A percentile compares a stretch with the other conserved stretches of the same genome.
Evolutionary conservation across 208 protist species (phyloP).

Genomic region (Trypanosoma avium): DNA sequence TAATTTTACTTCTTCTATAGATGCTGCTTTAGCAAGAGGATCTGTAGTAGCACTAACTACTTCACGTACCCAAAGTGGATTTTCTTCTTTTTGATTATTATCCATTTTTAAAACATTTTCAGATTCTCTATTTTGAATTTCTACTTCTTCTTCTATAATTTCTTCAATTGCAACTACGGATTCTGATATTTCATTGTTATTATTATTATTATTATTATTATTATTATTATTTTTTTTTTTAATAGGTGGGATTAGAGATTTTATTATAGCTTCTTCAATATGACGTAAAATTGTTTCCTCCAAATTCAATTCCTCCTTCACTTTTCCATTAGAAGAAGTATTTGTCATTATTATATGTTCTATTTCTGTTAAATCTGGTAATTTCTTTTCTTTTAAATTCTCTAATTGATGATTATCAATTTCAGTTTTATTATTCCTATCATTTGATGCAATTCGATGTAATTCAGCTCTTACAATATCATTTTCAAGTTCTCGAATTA

Average conservation of each 20-base stretch:
- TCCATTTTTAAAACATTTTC: background rate
- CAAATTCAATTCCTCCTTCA: conserved; percentile 6
- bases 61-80: conserved; percentile 24
- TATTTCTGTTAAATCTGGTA: background rate
- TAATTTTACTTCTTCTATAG: no score
- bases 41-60: conserved; percentile 19
- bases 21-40: no score
- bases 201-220: background rate
- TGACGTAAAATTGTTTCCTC: conserved; percentile 20
- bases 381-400: background rate
- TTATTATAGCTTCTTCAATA: conserved; percentile 17
- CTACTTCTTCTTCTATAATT: background rate
- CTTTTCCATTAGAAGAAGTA: background rate
- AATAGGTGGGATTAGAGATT: background rate
- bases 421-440: background rate
- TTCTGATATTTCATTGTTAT: background rate
- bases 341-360: background rate
- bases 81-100: background rate
- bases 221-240: background rate
- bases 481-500: conserved; percentile 27
- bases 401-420: conserved; percentile 21
- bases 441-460: conserved; percentile 8
- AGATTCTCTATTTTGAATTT: background rate
- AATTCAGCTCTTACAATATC: conserved; percentile 36
- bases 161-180: background rate